Evolutionary conservation across 805 yeast species (phyloP).

Genomic region (Teunomyces barrocoloradensis): DNA sequence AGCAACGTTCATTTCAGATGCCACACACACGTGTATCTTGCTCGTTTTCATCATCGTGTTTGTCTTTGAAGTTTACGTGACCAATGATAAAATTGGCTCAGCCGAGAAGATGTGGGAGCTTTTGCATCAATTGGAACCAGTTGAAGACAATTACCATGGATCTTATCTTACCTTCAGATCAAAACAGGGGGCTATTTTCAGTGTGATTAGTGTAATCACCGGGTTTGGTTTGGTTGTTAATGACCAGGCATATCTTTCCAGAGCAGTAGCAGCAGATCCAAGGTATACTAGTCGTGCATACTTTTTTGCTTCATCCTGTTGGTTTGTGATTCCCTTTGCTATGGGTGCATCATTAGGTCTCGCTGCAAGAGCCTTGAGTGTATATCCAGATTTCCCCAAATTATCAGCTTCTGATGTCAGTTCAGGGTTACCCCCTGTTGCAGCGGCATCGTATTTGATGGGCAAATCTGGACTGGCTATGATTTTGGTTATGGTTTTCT

Average conservation of each 20-base stretch:
- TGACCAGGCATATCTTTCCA: conserved; percentile 25
- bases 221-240: conserved; percentile 21
- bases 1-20: conserved; percentile 27
- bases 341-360: conserved; percentile 32
- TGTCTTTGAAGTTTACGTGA: conserved; percentile 17
- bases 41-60: conserved; percentile 18
- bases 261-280: conserved; percentile 25
- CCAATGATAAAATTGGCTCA: conserved; percentile 20
- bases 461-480: conserved; percentile 28
- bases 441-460: conserved; percentile 18
- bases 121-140: conserved; percentile 13
- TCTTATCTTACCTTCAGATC: conserved; percentile 17
- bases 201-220: conserved; percentile 19
- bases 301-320: conserved; percentile 21
- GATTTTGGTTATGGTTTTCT: conserved; percentile 32
- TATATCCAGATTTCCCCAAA: conserved; percentile 17
- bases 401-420: conserved; percentile 16
- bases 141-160: conserved; percentile 15
- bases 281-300: conserved; percentile 20
- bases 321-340: conserved; percentile 26
- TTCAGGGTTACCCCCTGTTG: conserved; percentile 21
- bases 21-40: conserved; percentile 24
- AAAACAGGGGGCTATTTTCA: conserved; percentile 19
- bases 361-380: conserved; percentile 33
- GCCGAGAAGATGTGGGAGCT: conserved; percentile 24